Evolutionary conservation across 768 basidiomycete genomes (phyloP).

Genomic region (Xerocomellus dryophilus): DNA sequence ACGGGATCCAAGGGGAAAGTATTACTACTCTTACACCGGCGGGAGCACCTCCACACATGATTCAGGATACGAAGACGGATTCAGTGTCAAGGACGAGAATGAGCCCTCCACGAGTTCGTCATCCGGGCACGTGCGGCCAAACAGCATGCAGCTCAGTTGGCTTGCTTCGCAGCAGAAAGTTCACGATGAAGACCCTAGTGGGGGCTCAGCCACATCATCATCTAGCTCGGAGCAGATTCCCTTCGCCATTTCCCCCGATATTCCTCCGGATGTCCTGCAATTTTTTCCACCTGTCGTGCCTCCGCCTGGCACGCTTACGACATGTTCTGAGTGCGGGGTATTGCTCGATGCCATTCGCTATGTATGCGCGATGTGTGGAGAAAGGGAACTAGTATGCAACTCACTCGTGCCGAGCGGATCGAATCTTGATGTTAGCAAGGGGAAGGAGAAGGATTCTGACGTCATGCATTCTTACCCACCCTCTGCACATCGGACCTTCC

Average conservation of each 20-base stretch:
- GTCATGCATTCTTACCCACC: conserved; percentile 34
- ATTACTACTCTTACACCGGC: conserved; percentile 69
- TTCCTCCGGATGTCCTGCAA: conserved; percentile 52
- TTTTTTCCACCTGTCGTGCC: conserved; percentile 47
- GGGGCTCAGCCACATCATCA: conserved; percentile 11
- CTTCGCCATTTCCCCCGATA: conserved; percentile 33
- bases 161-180: conserved; percentile 51
- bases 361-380: conserved; percentile 85
- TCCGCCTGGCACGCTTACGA: conserved; percentile 62
- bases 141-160: conserved; percentile 66
- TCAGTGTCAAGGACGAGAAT: conserved; percentile 35
- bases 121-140: conserved; percentile 47
- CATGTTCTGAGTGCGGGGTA: conserved; percentile 79
- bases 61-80: conserved; percentile 52
- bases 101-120: conserved; percentile 27
- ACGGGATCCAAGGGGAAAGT: conserved; percentile 64
- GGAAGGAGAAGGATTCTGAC: conserved; percentile 41
- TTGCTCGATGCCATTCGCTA: conserved; percentile 82
- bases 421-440: conserved; percentile 35
- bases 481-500: conserved; percentile 31
- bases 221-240: conserved; percentile 18
- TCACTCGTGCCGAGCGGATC: conserved; percentile 10
- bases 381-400: conserved; percentile 50
- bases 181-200: conserved; percentile 19
- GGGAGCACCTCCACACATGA: conserved; percentile 51